Evolutionary conservation across 768 basidiomycete genomes (phyloP).

Genomic region (Mrakia frigida): DNA sequence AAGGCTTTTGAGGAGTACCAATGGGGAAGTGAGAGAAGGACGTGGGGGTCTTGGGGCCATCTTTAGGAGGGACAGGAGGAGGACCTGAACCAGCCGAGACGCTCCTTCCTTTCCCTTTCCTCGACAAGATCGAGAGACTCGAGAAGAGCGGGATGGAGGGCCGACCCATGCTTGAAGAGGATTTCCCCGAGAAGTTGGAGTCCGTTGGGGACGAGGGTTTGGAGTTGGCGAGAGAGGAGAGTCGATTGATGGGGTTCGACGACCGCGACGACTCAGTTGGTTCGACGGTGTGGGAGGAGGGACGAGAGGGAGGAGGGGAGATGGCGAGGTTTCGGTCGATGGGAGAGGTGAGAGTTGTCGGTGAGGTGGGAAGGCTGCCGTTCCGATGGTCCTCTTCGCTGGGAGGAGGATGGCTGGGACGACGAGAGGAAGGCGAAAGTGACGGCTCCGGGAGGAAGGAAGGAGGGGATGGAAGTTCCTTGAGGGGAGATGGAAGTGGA

Average conservation of each 20-base stretch:
- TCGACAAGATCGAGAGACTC: neutral
- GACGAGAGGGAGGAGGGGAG: neutral
- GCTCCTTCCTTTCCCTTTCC: conserved; percentile 1
- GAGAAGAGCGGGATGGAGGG: conserved; percentile 16
- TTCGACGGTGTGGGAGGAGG: neutral
- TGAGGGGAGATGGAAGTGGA: neutral
- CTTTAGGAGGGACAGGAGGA: neutral
- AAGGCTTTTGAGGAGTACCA: neutral
- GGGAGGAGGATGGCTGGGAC: neutral
- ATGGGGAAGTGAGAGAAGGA: conserved; percentile 9
- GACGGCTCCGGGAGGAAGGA: neutral
- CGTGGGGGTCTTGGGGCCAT: neutral
- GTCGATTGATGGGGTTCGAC: neutral
- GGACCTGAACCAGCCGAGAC: neutral
- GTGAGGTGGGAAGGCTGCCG: neutral
- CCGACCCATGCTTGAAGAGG: conserved; percentile 2
- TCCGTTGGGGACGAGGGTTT: neutral
- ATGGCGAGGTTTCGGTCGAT: neutral
- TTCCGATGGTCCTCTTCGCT: neutral
- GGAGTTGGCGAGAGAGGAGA: neutral
- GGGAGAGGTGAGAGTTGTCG: neutral
- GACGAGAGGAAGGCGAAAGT: too few species aligned
- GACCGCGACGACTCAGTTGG: neutral
- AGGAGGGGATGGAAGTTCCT: neutral
- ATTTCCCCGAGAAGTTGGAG: neutral